These are phyloP conservation scores for Diaporthe aspalathi DNA, from an alignment of 2,329 filamentous ascomycete species.

Conservation along the genomic window DNA sequence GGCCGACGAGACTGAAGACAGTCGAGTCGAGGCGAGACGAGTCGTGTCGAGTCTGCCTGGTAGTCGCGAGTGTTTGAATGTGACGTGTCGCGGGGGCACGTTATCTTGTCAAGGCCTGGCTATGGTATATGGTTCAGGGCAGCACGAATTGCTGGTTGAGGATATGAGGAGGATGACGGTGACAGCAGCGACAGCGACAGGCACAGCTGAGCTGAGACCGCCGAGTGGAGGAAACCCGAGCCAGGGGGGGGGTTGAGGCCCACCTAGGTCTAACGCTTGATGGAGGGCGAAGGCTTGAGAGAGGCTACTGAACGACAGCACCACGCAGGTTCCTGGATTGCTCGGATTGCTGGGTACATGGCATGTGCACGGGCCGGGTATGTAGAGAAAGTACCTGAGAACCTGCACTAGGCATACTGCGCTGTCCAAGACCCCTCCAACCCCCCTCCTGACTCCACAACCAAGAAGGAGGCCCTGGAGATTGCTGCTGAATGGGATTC, in stretches of 20 bases:
- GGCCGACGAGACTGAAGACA: slow-evolving; percentile 4
- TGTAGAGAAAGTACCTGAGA: no score
- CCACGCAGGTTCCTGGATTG: not conserved
- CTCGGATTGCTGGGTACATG: no score
- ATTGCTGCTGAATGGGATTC: slow-evolving; percentile 24
- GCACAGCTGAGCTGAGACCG: slow-evolving; percentile 24
- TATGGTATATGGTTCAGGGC: slow-evolving; percentile 7
- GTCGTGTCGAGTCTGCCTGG: not conserved
- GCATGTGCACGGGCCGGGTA: not conserved
- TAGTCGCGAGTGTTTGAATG: slow-evolving; percentile 5
- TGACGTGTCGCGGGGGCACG: slow-evolving; percentile 21
- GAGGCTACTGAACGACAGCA: not conserved
- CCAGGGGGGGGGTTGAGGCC: slow-evolving; percentile 10
- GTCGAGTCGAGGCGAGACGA: no score
- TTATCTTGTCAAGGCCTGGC: slow-evolving; percentile 7
- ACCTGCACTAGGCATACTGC: not conserved
- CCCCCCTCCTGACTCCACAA: not conserved
- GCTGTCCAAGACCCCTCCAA: slow-evolving; percentile 9
- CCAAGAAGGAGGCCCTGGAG: slow-evolving; percentile 3
- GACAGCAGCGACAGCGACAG: not conserved
- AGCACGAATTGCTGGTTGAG: not conserved
- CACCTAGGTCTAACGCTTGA: not conserved
- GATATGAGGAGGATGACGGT: not conserved
- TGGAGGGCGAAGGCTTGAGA: not conserved
- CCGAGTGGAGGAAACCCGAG: slow-evolving; percentile 26